Evolutionary conservation across 1,284 basidiomycete genomes (phyloP).

Genomic region (Grifola frondosa): DNA sequence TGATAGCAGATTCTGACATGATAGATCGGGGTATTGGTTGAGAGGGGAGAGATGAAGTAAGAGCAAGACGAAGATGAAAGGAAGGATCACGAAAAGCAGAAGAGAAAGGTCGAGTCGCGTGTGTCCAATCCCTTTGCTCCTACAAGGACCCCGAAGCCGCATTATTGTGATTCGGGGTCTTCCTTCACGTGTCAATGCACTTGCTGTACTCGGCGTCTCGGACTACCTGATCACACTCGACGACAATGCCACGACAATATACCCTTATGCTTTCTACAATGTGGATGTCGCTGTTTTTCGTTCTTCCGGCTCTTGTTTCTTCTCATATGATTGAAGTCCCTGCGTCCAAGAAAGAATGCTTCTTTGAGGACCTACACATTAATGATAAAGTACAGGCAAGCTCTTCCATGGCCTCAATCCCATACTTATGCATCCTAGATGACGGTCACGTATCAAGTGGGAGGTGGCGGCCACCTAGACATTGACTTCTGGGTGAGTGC

Average conservation of each 20-base stretch:
- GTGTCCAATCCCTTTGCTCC: slow-evolving; percentile 20
- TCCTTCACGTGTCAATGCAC: slow-evolving; percentile 11
- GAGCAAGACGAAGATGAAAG: slow-evolving; percentile 29
- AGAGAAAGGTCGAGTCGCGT: slow-evolving; percentile 18
- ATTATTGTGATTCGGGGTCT: slow-evolving; percentile 18
- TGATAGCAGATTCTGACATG: slow-evolving; percentile 67
- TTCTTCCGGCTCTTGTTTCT: slow-evolving; percentile 45
- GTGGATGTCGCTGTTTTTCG: slow-evolving; percentile 41
- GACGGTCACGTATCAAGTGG: slow-evolving; percentile 99
- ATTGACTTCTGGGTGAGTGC: slow-evolving; percentile 89
- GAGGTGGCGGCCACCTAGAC: slow-evolving; percentile 93
- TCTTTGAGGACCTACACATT: slow-evolving; percentile 94
- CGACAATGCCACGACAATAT: slow-evolving; percentile 41
- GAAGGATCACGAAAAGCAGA: slow-evolving; percentile 34
- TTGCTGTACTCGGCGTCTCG: not conserved
- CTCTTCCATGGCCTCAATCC: not conserved
- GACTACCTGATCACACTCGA: slow-evolving; percentile 2
- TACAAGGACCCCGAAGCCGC: slow-evolving; percentile 21
- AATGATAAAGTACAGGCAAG: slow-evolving; percentile 79
- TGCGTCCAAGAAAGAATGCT: slow-evolving; percentile 90
- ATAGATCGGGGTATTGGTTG: slow-evolving; percentile 20
- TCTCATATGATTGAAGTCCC: slow-evolving; percentile 72
- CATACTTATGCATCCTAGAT: slow-evolving; percentile 57
- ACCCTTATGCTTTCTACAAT: slow-evolving; percentile 30
- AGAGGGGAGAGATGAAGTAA: slow-evolving; percentile 19